Evolutionary conservation across 495 filamentous ascomycete species (phyloP).

Genomic region (Filosporella fistucella): DNA sequence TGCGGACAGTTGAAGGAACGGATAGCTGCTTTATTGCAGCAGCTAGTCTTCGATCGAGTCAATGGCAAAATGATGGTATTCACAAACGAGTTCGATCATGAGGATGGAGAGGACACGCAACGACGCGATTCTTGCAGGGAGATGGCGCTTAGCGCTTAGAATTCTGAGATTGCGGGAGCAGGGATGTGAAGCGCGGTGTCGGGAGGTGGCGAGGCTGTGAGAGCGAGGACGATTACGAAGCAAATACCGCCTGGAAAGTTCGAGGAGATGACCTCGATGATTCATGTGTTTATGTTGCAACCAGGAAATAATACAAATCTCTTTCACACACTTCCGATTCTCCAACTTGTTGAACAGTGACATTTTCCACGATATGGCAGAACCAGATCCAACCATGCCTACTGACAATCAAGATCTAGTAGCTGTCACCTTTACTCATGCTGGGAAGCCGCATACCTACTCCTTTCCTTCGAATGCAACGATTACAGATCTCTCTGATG

Average conservation of each 20-base stretch:
- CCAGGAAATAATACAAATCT: background rate
- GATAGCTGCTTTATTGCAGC: slow-evolving; percentile 10
- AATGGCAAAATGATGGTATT: slow-evolving; percentile 10
- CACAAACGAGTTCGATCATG: background rate
- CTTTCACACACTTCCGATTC: background rate
- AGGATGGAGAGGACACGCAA: slow-evolving; percentile 17
- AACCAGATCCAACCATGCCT: slow-evolving; percentile 5
- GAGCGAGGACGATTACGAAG: slow-evolving; percentile 13
- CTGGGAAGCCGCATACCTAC: slow-evolving; percentile 42
- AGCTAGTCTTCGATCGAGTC: slow-evolving; percentile 6
- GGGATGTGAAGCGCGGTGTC: no score
- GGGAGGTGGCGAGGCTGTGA: background rate
- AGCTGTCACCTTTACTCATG: slow-evolving; percentile 34
- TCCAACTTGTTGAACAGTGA: background rate
- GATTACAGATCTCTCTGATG: slow-evolving; percentile 56
- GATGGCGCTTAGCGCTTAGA: background rate
- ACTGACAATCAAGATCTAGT: slow-evolving; percentile 21
- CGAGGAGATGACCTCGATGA: background rate
- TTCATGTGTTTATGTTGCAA: no score
- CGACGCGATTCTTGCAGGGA: slow-evolving; percentile 8
- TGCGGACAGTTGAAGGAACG: background rate
- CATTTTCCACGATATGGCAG: no score
- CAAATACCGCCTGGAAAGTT: slow-evolving; percentile 17
- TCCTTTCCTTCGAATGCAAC: slow-evolving; percentile 41
- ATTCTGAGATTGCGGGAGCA: slow-evolving; percentile 5